Evolutionary conservation across 768 basidiomycete genomes (phyloP).

Genomic region (Rhodosporidiobolus odoratus): DNA sequence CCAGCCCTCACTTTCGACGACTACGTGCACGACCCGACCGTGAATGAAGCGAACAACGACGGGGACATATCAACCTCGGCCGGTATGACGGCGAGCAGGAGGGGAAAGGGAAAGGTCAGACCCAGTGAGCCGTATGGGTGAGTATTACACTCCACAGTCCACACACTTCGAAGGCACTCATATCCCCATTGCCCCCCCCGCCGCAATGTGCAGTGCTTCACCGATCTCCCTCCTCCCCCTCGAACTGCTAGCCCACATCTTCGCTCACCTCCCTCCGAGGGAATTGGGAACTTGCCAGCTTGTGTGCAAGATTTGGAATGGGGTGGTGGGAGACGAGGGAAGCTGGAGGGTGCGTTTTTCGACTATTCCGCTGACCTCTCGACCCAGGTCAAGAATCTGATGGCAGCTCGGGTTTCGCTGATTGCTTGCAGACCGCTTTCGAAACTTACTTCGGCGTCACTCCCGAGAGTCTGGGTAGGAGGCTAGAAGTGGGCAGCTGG

Average conservation of each 20-base stretch:
- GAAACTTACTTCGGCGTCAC: constrained; percentile 26
- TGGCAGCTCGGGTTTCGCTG: neutral
- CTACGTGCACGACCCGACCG: too few species aligned
- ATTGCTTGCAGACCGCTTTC: constrained; percentile 12
- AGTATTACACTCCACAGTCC: too few species aligned
- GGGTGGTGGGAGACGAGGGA: constrained; percentile 20
- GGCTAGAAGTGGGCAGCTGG: constrained; percentile 24
- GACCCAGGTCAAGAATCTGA: too few species aligned
- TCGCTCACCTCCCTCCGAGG: constrained; percentile 28
- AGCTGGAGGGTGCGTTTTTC: constrained; percentile 30
- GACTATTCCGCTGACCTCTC: too few species aligned
- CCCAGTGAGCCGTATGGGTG: too few species aligned
- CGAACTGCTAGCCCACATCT: constrained; percentile 31
- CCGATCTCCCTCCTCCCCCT: constrained; percentile 25
- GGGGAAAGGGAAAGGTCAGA: too few species aligned
- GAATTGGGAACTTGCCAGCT: constrained; percentile 18
- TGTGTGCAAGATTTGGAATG: constrained; percentile 20
- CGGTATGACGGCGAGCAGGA: too few species aligned
- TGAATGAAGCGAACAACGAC: too few species aligned
- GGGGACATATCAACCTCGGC: too few species aligned
- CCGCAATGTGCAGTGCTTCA: constrained; percentile 17
- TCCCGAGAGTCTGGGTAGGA: constrained; percentile 2
- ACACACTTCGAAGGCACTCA: too few species aligned
- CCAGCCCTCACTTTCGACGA: too few species aligned
- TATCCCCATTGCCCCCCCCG: too few species aligned